Evolutionary conservation across 1,284 basidiomycete genomes (phyloP).

Genomic region (Ceratobasidium sp.): DNA sequence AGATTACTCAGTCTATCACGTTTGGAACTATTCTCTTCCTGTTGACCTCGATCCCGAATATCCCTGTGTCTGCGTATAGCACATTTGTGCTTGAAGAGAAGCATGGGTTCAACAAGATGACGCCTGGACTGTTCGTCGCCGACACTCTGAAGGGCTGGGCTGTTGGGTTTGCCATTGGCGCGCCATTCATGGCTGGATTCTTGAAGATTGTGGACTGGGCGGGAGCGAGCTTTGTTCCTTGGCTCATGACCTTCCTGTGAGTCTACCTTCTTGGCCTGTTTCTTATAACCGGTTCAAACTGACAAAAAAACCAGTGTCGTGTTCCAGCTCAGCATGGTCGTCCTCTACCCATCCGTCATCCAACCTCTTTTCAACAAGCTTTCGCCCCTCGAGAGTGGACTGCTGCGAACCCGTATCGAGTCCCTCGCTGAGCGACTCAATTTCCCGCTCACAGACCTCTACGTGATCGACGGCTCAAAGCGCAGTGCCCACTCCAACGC

Average conservation of each 20-base stretch:
- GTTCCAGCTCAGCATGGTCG: slow-evolving; percentile 86
- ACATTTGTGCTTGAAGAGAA: slow-evolving; percentile 95
- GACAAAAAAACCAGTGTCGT: slow-evolving; percentile 62
- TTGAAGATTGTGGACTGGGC: slow-evolving; percentile 93
- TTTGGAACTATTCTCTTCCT: slow-evolving; percentile 78
- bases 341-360: slow-evolving; percentile 89
- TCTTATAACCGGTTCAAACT: not conserved
- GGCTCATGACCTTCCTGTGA: slow-evolving; percentile 49
- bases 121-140: slow-evolving; percentile 74
- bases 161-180: slow-evolving; percentile 79
- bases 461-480: slow-evolving; percentile 97
- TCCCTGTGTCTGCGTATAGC: slow-evolving; percentile 83
- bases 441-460: slow-evolving; percentile 94
- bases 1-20: slow-evolving; percentile 86
- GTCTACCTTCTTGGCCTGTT: slow-evolving; percentile 25
- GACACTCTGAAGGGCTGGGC: slow-evolving; percentile 86
- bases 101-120: slow-evolving; percentile 97
- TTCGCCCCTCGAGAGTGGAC: slow-evolving; percentile 79
- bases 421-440: slow-evolving; percentile 79
- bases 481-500: slow-evolving; percentile 95
- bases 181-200: slow-evolving; percentile 88
- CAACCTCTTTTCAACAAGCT: slow-evolving; percentile 98
- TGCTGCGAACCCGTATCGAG: slow-evolving; percentile 80
- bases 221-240: slow-evolving; percentile 67
- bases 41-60: slow-evolving; percentile 71